A percentile compares a stretch with the other conserved stretches of the same genome.
Evolutionary conservation across 768 basidiomycete genomes (phyloP).

Genomic region (Royoungia palumana): DNA sequence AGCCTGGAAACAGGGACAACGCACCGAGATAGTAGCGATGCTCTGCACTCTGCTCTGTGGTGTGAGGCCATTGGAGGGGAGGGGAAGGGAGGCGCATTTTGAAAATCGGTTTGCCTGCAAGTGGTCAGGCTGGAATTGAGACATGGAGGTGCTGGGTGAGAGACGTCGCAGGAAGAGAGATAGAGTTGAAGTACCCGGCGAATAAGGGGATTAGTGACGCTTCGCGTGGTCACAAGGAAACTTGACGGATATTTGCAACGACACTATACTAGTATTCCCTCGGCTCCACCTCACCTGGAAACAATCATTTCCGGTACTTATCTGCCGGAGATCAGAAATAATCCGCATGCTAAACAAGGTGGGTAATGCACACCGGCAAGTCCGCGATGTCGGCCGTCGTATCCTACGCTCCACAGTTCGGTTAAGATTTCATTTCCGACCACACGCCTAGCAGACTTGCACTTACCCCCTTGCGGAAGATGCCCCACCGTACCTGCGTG

Average conservation of each 20-base stretch:
- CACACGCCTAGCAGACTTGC: no score
- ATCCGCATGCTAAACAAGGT: no score
- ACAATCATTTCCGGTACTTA: not conserved
- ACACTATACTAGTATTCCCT: not conserved
- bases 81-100: slow-evolving; percentile 10
- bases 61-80: slow-evolving; percentile 7
- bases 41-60: slow-evolving; percentile 24
- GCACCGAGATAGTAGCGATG: slow-evolving; percentile 25
- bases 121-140: slow-evolving; percentile 2
- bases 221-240: not conserved
- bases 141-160: slow-evolving; percentile 12
- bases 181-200: not conserved
- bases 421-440: no score
- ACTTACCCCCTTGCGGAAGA: no score
- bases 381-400: no score
- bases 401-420: no score
- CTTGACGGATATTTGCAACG: no score
- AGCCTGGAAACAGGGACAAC: not conserved
- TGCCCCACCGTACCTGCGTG: no score
- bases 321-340: no score
- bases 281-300: not conserved
- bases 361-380: no score
- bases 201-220: not conserved
- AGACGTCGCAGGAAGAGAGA: not conserved
- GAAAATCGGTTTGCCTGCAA: slow-evolving; percentile 4